Percentiles rank a stretch among this genome's conserved stretches.
Evolutionary conservation across 805 yeast genomes (phyloP).

Genomic region (Yarrowia sp.): DNA sequence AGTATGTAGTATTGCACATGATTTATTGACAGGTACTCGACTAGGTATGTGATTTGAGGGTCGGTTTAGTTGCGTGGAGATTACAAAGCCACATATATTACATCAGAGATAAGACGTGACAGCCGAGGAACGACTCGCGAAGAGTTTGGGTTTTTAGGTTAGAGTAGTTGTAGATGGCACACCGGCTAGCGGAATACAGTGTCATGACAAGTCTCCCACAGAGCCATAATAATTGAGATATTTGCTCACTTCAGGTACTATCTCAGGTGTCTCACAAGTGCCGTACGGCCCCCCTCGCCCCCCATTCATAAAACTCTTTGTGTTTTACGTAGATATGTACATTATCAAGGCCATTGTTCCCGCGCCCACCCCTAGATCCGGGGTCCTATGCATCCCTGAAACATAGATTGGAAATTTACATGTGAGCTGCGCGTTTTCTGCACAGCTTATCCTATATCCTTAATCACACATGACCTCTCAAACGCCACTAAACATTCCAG

Average conservation of each 20-base stretch:
- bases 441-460: slow-evolving; percentile 1
- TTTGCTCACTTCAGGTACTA: background rate
- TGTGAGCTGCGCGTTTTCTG: background rate
- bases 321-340: background rate
- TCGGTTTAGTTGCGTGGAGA: background rate
- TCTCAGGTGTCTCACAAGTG: background rate
- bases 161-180: background rate
- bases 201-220: background rate
- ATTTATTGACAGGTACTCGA: background rate
- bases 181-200: background rate
- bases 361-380: slow-evolving; percentile 3
- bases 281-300: background rate
- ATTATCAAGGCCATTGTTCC: background rate
- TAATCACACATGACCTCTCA: background rate
- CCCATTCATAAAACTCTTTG: background rate
- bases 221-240: background rate
- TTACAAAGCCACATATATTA: background rate
- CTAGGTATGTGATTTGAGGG: background rate
- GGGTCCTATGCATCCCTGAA: background rate
- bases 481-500: slow-evolving; percentile 4
- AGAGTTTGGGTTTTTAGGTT: background rate
- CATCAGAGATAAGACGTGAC: background rate
- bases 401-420: background rate
- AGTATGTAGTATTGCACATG: slow-evolving; percentile 1
- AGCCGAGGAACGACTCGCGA: background rate